phyloP scores from a whole-genome alignment of 2,329 filamentous ascomycete genomes.

The Exophiala sp. region DNA sequence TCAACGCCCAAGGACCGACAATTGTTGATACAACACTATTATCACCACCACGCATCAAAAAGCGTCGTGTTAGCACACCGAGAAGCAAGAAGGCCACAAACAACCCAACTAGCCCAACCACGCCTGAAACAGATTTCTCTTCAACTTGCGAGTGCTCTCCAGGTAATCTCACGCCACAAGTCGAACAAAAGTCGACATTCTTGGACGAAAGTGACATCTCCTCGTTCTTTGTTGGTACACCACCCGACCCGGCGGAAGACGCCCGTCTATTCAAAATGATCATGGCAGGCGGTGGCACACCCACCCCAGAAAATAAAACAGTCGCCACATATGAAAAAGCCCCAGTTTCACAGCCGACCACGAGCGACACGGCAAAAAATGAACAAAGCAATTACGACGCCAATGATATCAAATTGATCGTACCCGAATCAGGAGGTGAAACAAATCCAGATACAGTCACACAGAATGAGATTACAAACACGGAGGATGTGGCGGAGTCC shows the following conservation, averaged over 20 bases:
- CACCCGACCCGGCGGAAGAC: constrained; percentile 5
- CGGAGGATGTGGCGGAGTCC: no score
- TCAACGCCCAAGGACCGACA: constrained; percentile 4
- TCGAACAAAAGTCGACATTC: neutral
- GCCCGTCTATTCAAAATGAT: constrained; percentile 11
- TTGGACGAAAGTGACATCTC: constrained; percentile 13
- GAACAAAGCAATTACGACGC: neutral
- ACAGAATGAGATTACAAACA: no score
- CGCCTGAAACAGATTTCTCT: constrained; percentile 10
- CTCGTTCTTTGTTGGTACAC: constrained; percentile 10
- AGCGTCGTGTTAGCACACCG: constrained; percentile 13
- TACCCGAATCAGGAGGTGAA: neutral
- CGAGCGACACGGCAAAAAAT: neutral
- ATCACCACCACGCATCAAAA: constrained; percentile 16
- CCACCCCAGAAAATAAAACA: constrained; percentile 1
- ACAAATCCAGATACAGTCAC: neutral
- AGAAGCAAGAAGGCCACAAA: constrained; percentile 1
- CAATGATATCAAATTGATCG: neutral
- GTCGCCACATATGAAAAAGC: neutral
- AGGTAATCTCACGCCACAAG: constrained; percentile 1
- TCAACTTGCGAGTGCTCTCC: constrained; percentile 15
- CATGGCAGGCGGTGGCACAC: constrained; percentile 15
- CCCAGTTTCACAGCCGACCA: neutral
- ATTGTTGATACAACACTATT: constrained; percentile 10
- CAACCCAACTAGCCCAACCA: constrained; percentile 1